Evolutionary conservation across 768 basidiomycete genomes (phyloP).

Genomic region (Podaxis sp.): DNA sequence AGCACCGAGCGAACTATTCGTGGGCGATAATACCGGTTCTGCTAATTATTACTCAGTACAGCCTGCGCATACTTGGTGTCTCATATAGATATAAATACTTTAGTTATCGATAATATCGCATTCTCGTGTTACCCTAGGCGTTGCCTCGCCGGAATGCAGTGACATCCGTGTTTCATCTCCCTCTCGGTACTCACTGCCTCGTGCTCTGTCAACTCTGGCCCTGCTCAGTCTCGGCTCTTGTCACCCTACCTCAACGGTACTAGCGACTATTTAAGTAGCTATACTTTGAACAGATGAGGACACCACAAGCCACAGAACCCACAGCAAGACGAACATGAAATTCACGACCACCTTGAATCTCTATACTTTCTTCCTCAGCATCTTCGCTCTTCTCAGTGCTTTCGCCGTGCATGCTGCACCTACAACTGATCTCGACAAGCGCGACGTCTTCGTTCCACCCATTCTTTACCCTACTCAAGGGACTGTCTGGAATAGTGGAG

Average conservation of each 20-base stretch:
- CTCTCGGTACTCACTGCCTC: not conserved
- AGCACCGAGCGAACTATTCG: not conserved
- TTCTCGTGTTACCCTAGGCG: not conserved
- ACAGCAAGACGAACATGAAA: conserved; percentile 1
- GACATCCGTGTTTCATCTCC: not conserved
- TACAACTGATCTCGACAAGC: conserved; percentile 18
- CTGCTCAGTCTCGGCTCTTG: not conserved
- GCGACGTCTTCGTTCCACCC: conserved; percentile 46
- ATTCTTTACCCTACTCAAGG: conserved; percentile 31
- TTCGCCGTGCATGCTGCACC: conserved; percentile 19
- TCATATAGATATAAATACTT: conserved; percentile 3
- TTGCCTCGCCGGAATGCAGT: not conserved
- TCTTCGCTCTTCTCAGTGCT: conserved; percentile 12
- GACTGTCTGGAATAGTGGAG: conserved; percentile 39
- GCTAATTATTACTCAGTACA: not conserved
- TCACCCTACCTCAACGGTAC: not conserved
- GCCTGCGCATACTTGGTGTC: not conserved
- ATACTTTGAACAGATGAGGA: not conserved
- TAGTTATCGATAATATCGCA: not conserved
- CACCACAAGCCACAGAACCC: not conserved
- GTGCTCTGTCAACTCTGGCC: not conserved
- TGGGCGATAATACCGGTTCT: not conserved
- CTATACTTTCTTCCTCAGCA: conserved; percentile 5
- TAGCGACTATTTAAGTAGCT: not conserved
- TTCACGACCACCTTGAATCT: conserved; percentile 4